phyloP scores from a whole-genome alignment of 257 asterid genomes.

The Striga asiatica region DNA sequence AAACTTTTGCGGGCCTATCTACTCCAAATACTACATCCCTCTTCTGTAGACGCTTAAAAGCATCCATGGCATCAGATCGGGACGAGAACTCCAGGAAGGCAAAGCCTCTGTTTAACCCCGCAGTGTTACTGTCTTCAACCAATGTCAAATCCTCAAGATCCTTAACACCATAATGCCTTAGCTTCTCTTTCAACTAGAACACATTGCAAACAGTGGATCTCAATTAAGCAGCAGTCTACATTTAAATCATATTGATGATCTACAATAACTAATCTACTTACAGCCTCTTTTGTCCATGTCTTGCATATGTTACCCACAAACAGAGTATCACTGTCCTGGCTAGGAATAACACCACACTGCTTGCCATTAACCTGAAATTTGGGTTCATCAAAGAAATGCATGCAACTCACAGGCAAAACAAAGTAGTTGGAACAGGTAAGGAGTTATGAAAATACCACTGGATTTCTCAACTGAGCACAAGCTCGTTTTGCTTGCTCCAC shows the following conservation, averaged over 20 bases:
- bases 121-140: constrained; percentile 75
- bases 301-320: constrained; percentile 92
- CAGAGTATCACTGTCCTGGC: constrained; percentile 96
- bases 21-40: constrained; percentile 83
- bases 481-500: constrained; percentile 93
- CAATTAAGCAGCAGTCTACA: constrained; percentile 16
- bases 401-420: constrained; percentile 20
- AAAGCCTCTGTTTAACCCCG: constrained; percentile 83
- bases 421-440: constrained; percentile 25
- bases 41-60: constrained; percentile 94
- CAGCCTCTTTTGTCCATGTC: constrained; percentile 90
- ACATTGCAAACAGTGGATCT: constrained; percentile 33
- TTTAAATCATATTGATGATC: constrained; percentile 24
- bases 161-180: constrained; percentile 66
- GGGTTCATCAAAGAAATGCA: constrained; percentile 32
- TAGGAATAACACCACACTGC: constrained; percentile 94
- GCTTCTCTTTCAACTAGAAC: constrained; percentile 81
- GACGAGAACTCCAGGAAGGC: constrained; percentile 91
- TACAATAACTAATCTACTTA: constrained; percentile 41
- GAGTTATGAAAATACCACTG: constrained; percentile 61
- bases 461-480: constrained; percentile 69
- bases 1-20: constrained; percentile 92
- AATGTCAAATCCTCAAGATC: constrained; percentile 82
- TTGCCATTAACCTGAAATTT: constrained; percentile 88
- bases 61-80: constrained; percentile 94